Evolutionary conservation across 768 basidiomycete species (phyloP).

Genomic region (Pisolithus microcarpus): DNA sequence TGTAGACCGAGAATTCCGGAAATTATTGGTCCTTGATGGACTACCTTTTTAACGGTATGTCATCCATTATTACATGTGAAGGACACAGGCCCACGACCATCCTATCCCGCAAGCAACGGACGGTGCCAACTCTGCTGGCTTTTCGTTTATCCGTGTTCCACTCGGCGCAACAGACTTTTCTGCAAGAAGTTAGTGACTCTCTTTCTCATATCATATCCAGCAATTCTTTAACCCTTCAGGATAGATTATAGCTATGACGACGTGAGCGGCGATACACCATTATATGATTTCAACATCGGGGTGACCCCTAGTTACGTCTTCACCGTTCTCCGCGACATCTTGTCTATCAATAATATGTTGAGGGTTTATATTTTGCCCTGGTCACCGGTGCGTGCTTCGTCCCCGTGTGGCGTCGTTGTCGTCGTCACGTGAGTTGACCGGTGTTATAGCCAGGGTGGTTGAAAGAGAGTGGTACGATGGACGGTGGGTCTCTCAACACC

Average conservation of each 20-base stretch:
- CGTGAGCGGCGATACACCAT: conserved; percentile 50
- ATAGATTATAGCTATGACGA: conserved; percentile 63
- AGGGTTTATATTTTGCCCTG: conserved; percentile 61
- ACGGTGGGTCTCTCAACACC: conserved; percentile 53
- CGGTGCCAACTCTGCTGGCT: conserved; percentile 53
- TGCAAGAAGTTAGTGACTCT: conserved; percentile 34
- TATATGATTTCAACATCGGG: conserved; percentile 50
- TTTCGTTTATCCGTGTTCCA: conserved; percentile 63
- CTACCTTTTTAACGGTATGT: conserved; percentile 45
- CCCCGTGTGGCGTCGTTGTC: too few relatives aligned
- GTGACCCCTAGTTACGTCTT: conserved; percentile 57
- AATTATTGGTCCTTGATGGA: conserved; percentile 55
- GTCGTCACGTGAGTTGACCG: neutral
- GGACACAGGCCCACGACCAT: too few relatives aligned
- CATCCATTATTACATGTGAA: neutral
- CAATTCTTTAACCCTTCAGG: neutral
- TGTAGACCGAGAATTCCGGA: conserved; percentile 40
- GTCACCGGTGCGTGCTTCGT: conserved; percentile 52
- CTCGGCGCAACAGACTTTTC: conserved; percentile 75
- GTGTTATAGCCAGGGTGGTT: conserved; percentile 64
- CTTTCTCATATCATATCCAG: neutral
- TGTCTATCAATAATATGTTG: conserved; percentile 44
- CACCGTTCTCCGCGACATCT: conserved; percentile 57
- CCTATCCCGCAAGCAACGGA: conserved; percentile 38
- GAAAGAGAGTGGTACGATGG: conserved; percentile 58